Evolutionary conservation across 202 grass and related monocot species (phyloP).

Genomic region (Carex arenaria): DNA sequence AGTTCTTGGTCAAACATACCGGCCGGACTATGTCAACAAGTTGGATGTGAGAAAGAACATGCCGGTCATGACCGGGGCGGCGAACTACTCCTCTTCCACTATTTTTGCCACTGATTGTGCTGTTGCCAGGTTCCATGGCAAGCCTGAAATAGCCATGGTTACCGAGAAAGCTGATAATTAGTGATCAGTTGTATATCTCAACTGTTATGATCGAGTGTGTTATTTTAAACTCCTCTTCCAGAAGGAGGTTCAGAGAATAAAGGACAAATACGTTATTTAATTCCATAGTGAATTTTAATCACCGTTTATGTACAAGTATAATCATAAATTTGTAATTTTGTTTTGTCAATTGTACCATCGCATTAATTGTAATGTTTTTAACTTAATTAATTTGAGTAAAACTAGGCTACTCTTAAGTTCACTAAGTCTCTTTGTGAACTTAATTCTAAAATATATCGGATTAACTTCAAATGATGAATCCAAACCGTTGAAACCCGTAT

Average conservation of each 20-base stretch:
- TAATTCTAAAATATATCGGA: too few species aligned
- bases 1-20: conserved; percentile 51
- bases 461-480: too few species aligned
- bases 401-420: too few species aligned
- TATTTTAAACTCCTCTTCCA: not conserved
- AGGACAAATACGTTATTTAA: not conserved
- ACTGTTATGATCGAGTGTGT: not conserved
- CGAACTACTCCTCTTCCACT: conserved; percentile 28
- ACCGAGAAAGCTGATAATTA: conserved; percentile 16
- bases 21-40: conserved; percentile 37
- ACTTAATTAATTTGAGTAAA: not conserved
- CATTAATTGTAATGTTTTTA: not conserved
- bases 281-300: not conserved
- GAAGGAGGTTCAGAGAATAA: not conserved
- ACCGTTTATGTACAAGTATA: too few species aligned
- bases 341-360: not conserved
- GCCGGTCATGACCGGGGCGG: conserved; percentile 35
- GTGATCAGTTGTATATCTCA: not conserved
- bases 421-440: too few species aligned
- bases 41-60: conserved; percentile 32
- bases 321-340: not conserved
- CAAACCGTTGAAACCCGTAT: too few species aligned
- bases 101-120: conserved; percentile 37
- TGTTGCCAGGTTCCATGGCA: conserved; percentile 15
- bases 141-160: conserved; percentile 21